A percentile compares a stretch with the other conserved stretches of the same genome.
These are phyloP conservation scores for Ascocoryne sarcoides DNA, from an alignment of 2,329 filamentous ascomycete species.

Conservation along the genomic window DNA sequence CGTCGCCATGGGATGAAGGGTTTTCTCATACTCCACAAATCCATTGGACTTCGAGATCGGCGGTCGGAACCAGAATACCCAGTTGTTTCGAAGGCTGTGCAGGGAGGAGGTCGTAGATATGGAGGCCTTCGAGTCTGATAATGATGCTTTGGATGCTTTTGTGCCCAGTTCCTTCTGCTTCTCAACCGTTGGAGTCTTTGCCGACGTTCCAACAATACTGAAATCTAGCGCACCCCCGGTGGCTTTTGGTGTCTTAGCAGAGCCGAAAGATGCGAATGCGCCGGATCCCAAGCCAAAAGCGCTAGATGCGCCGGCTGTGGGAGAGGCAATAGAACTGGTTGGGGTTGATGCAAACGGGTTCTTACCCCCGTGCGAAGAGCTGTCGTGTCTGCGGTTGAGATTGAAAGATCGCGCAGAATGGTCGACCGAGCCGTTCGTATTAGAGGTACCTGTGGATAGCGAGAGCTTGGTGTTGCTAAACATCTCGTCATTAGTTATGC, in stretches of 20 bases:
- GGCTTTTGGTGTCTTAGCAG: constrained; percentile 80
- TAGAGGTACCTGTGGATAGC: constrained; percentile 57
- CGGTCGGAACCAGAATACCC: constrained; percentile 96
- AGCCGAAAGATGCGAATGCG: constrained; percentile 92
- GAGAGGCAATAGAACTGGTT: constrained; percentile 61
- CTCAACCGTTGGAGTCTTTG: constrained; percentile 50
- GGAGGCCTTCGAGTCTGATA: constrained; percentile 42
- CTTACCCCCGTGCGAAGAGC: constrained; percentile 61
- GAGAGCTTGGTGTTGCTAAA: constrained; percentile 67
- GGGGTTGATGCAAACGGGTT: constrained; percentile 77
- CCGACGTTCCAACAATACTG: constrained; percentile 39
- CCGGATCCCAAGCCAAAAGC: constrained; percentile 92
- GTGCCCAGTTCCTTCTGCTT: constrained; percentile 45
- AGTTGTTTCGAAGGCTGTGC: constrained; percentile 65
- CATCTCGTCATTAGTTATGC: constrained; percentile 17
- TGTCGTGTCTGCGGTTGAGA: constrained; percentile 65
- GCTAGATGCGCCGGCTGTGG: constrained; percentile 68
- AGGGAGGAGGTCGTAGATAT: constrained; percentile 33
- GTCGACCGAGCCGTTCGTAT: constrained; percentile 35
- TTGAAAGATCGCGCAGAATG: constrained; percentile 52
- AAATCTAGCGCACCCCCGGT: constrained; percentile 73
- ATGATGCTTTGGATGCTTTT: constrained; percentile 29
- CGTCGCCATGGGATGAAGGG: constrained; percentile 74
- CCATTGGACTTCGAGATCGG: constrained; percentile 92
- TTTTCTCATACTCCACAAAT: constrained; percentile 90